These are phyloP conservation scores for Paraphoma chrysanthemicola DNA, from an alignment of 2,329 filamentous ascomycete genomes.

Conservation along the genomic window DNA sequence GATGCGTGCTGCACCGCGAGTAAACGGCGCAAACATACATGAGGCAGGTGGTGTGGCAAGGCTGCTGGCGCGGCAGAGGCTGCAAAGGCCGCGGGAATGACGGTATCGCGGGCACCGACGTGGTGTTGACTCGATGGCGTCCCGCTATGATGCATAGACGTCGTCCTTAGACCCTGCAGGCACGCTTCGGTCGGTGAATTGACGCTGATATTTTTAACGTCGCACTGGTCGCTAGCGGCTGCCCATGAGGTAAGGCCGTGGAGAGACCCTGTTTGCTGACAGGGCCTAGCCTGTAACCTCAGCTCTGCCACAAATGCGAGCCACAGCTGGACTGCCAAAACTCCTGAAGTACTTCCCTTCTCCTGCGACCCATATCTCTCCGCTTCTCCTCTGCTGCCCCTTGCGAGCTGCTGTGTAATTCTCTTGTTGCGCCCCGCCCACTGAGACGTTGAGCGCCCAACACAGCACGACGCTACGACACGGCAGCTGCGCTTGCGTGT, in stretches of 20 bases:
- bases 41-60: background rate
- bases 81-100: background rate
- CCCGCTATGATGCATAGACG: conserved; percentile 15
- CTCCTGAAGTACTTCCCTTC: conserved; percentile 15
- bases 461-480: conserved; percentile 11
- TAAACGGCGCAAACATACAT: conserved; percentile 7
- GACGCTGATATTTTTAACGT: conserved; percentile 24
- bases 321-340: conserved; percentile 18
- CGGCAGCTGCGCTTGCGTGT: conserved; percentile 25
- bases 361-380: background rate
- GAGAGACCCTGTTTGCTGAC: conserved; percentile 13
- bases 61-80: background rate
- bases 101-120: background rate
- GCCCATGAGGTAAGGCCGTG: background rate
- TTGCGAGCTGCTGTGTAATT: conserved; percentile 1
- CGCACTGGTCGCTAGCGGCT: conserved; percentile 12
- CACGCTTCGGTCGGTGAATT: conserved; percentile 11
- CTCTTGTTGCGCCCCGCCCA: conserved; percentile 14
- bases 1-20: background rate
- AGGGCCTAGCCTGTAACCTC: conserved; percentile 10
- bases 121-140: conserved; percentile 1
- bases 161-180: conserved; percentile 16
- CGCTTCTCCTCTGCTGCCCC: background rate
- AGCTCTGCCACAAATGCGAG: conserved; percentile 22
- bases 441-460: conserved; percentile 1